phyloP scores from a whole-genome alignment of 208 protist genomes.

The Tetramitus jugosus region DNA sequence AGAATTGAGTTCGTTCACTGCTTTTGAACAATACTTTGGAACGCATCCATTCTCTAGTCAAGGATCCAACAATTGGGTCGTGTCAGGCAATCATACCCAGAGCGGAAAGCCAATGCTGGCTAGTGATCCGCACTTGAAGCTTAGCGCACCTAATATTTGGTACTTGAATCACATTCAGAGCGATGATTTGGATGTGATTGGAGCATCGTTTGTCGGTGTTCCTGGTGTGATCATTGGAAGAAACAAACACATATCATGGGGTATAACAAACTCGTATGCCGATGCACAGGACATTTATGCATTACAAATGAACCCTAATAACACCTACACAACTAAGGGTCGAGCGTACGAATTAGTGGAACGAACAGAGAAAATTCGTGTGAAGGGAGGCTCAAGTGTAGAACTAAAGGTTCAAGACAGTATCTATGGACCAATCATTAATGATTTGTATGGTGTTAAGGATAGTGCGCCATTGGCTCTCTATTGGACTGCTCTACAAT shows the following conservation, averaged over 20 bases:
- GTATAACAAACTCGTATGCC: not conserved
- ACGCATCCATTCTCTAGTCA: not conserved
- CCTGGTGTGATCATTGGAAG: constrained; percentile 25
- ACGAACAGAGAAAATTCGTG: not conserved
- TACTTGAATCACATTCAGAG: not conserved
- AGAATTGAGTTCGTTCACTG: not conserved
- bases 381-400: not conserved
- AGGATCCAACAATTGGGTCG: constrained; percentile 24
- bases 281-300: constrained; percentile 23
- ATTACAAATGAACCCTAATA: not conserved
- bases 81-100: not conserved
- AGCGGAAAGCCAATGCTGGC: not conserved
- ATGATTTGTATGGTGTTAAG: not conserved
- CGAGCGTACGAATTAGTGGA: not conserved
- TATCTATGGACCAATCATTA: constrained; percentile 15
- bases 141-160: constrained; percentile 4
- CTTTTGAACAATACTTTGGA: not conserved
- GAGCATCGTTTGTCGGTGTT: not conserved
- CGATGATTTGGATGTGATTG: not conserved
- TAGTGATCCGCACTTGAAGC: constrained; percentile 17
- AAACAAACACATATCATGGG: constrained; percentile 20
- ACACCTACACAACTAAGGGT: constrained; percentile 5
- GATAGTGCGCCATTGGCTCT: not conserved
- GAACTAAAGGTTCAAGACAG: not conserved
- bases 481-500: not conserved